Evolutionary conservation across 306 rosid species (phyloP), one percentile per base, ranked within the genome.

Genomic region (Cicer bijugum): DNA sequence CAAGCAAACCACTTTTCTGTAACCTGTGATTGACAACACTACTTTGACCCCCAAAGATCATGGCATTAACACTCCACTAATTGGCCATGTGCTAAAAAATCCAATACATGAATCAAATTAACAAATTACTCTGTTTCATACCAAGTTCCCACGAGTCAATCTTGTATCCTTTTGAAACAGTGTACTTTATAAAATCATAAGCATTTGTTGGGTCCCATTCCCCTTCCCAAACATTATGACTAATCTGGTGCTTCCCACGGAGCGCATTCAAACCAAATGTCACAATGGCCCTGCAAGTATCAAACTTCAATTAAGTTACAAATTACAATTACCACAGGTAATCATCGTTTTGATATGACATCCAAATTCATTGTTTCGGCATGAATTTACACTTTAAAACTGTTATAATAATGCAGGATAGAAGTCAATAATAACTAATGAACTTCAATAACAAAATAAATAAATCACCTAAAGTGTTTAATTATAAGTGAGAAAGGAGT

Each of bases 141-240:
- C 99, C 99, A 47, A 91, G 90, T 76, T 94, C 99, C 97, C 97
- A 94, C 35, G 99, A 88, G 76, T 89, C 90, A 8, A 94, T 94
- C 69, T 71, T 67, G 83, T 89, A 91, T 80, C 96, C 90, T 82
- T 87, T 91, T 2, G 92, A 89, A 72, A 87, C 9, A 15, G 99
- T 89, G 78, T 91, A 91, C 11, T 85, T 84, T 19, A 94, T 86
- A 65, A 94, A 88, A 84, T 86, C 90, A 60, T 72, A 47, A 39
- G 97, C 76, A 52, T 94, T 94, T 33, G 82, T 74, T 43, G 89
- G 75, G 76, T 94, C 95, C 99, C 99, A 94, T 12, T 75, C 84
- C 79, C 97, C 97, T 78, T 71, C 95, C 99, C 99, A 94, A 56
- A 71, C 80, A 68, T n/a, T 50, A 57, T 68, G 79, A 57, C 78